phyloP scores from a whole-genome alignment of 495 filamentous ascomycete species.

The Annulohypoxylon bovei region DNA sequence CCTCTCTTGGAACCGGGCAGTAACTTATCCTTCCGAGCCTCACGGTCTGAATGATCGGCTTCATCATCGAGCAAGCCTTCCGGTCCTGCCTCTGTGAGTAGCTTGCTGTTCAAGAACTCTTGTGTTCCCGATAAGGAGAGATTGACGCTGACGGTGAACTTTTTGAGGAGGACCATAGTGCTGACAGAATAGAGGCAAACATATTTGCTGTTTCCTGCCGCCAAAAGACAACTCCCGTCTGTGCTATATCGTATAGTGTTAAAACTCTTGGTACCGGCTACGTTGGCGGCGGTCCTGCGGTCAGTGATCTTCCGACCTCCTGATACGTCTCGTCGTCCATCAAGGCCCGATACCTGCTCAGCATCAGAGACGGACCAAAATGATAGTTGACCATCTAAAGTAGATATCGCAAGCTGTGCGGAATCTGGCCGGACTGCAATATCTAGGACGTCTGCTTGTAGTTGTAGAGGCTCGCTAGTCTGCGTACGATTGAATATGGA shows the following conservation, averaged over 20 bases:
- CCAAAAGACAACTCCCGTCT: slow-evolving; percentile 89
- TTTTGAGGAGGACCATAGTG: slow-evolving; percentile 89
- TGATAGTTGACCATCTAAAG: slow-evolving; percentile 89
- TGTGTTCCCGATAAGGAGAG: slow-evolving; percentile 93
- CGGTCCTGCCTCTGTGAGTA: slow-evolving; percentile 91
- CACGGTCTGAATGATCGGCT: slow-evolving; percentile 88
- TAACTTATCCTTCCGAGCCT: slow-evolving; percentile 82
- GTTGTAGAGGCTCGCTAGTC: slow-evolving; percentile 90
- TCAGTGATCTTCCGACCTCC: slow-evolving; percentile 89
- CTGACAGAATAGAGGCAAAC: slow-evolving; percentile 94
- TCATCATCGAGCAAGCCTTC: slow-evolving; percentile 81
- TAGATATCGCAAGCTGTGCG: slow-evolving; percentile 88
- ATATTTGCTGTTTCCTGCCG: slow-evolving; percentile 94
- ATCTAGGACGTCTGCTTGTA: slow-evolving; percentile 87
- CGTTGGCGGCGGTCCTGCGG: slow-evolving; percentile 89
- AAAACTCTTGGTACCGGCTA: slow-evolving; percentile 88
- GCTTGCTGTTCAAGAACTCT: slow-evolving; percentile 91
- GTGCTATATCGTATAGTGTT: slow-evolving; percentile 87
- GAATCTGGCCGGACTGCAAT: slow-evolving; percentile 92
- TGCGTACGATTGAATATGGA: slow-evolving; percentile 92
- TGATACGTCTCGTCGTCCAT: slow-evolving; percentile 90
- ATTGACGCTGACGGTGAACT: slow-evolving; percentile 93
- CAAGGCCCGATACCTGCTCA: slow-evolving; percentile 80
- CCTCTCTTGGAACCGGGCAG: slow-evolving; percentile 86
- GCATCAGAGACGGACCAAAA: slow-evolving; percentile 95